These are phyloP conservation scores for Keqinozyma sinolaborantium DNA, from an alignment of 1,139 yeast genomes.

Conservation along the genomic window DNA sequence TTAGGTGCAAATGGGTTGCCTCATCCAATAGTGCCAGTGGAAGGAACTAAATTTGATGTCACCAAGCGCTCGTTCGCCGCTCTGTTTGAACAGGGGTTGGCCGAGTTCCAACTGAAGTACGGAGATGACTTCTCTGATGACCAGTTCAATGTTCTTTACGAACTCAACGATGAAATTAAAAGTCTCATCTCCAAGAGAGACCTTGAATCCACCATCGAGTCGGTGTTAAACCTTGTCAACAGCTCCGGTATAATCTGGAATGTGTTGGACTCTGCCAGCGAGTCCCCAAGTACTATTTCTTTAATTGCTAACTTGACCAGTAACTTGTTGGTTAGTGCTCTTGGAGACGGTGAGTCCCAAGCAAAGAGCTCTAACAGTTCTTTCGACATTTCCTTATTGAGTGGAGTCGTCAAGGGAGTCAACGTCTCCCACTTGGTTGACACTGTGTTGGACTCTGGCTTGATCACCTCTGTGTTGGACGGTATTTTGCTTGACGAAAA, in stretches of 20 bases:
- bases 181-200: conserved; percentile 13
- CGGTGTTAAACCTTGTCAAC: conserved; percentile 26
- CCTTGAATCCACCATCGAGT: conserved; percentile 18
- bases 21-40: too few species aligned
- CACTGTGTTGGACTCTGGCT: conserved; percentile 30
- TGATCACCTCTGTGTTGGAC: conserved; percentile 28
- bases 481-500: conserved; percentile 34
- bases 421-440: conserved; percentile 23
- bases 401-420: conserved; percentile 12
- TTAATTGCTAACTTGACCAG: conserved; percentile 30
- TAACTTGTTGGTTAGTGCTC: conserved; percentile 11
- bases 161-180: conserved; percentile 8
- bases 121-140: conserved; percentile 12
- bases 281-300: conserved; percentile 24
- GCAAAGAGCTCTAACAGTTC: conserved; percentile 5
- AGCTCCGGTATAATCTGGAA: conserved; percentile 34
- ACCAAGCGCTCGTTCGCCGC: too few species aligned
- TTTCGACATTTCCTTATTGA: conserved; percentile 5
- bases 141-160: conserved; percentile 9
- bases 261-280: conserved; percentile 34
- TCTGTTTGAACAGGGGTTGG: too few species aligned
- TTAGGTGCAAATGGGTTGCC: too few species aligned
- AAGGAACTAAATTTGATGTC: too few species aligned
- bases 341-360: too few species aligned
- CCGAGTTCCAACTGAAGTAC: too few species aligned